Evolutionary conservation across 2,329 filamentous ascomycete genomes (phyloP), one percentile per base, ranked within the genome.

Genomic region (Camptophora hylomeconis): DNA sequence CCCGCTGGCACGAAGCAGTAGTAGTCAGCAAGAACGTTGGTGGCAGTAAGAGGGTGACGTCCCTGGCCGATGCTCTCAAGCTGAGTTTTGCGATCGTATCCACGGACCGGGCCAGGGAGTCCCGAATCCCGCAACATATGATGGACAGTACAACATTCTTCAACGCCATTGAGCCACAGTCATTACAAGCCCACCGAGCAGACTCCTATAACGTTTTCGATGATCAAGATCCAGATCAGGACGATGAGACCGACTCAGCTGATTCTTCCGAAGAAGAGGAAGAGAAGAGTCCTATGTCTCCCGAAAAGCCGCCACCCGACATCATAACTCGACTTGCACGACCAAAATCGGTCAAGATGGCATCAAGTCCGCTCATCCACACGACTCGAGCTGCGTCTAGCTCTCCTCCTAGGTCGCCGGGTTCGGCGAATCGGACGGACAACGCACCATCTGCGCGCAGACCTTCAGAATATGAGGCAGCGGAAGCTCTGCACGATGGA

Each of bases 21-120:
- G 86, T 94, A 10, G 89, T 98, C 13, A 95, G 87, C 50, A 98
- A 98, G 63, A 98, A 98, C 50, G 81, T 89, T 2, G 89, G 89
- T 32, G 89, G 89, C 34, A 95, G 89, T 26, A 98, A 98, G 63
- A 73, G 89, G 41, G 89, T 95, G 20, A 98, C 89, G 9, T 94
- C 87, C 16, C 65, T 98, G 31, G 89, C 89, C 37, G 89, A 98
- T 59, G 84, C 84, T 2, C 60, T 98, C 45, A 95, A 95, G 65
- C 71, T 98, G 45, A 95, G 92, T 62, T 98, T 98, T 45, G 89
- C 89, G 42, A 84, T 98, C 50, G 84, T 98, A 31, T 92, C 82
- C 3, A 92, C 83, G 5, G 83, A 92, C 45, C 68, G 73, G 44
- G 36, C 79, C 30, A 64, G 61, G 19, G 20, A n/a, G 11, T 35